Evolutionary conservation across 179 eudicot genomes (phyloP), one percentile per base, ranked within the genome.

Genomic region (Silene vulgaris): DNA sequence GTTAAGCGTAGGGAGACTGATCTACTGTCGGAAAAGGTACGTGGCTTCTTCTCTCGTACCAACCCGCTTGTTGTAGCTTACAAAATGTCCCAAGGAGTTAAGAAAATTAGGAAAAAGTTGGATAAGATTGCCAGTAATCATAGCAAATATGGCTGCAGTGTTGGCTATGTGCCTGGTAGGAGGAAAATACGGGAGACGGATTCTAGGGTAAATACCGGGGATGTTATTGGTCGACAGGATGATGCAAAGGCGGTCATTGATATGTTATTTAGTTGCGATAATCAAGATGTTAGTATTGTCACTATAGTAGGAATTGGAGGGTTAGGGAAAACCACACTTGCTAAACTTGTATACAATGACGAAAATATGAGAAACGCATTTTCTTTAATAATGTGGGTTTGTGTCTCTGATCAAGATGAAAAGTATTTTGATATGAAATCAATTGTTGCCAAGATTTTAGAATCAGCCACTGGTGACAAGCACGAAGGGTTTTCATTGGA

Each of bases 311-410:
- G 76, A 8, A 72, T 78, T 8, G 80, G 80, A 5, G 78, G 82
- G 45, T 20, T 79, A 20, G 82, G 78, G 48, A 74, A 79, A 56
- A 79, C 83, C 8, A 77, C 84, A 5, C 78, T 81, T 9, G 75
- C 84, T 32, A 66, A 76, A 28, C 17, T 80, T 26, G 74, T 77
- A 1, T 80, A 64, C 30, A 73, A 77, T 48, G 80, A 81, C 4
- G 9, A 73, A 17, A 17, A 32, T 60, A 21, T 81, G 14, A 28
- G 5, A 19, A 61, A 28, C 0, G 71, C 56, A 0, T 77, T 74
- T 69, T 37, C 35, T 5, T 73, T 73, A 67, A 60, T 17, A 56
- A 26, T 77, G 64, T 81, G 84, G 84, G 80, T 77, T 57, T 77
- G 78, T 74, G 84, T 81, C 26, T 74, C 80, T 21, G 74, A 77